Evolutionary conservation across 352 stramenopile genomes (phyloP), one percentile per base, ranked within the genome.

Genomic region (Phytopythium delawarense): DNA sequence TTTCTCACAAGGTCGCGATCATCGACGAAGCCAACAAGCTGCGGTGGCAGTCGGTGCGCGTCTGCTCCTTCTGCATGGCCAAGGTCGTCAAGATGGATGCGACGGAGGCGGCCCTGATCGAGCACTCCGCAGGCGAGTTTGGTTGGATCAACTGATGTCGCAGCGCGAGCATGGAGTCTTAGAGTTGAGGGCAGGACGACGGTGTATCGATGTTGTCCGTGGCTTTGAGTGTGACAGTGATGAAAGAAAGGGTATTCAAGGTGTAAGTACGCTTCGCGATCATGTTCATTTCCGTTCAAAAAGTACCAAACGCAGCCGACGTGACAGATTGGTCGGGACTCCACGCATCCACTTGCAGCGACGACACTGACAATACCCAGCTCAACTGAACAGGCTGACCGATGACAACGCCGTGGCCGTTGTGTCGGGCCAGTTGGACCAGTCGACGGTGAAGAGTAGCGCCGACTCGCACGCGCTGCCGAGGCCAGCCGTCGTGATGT

Each of bases 371-470:
- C 16, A n/a, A 7, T 13, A 2, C 11, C 11, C 30, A 32, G 7
- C 32, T 34, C 35, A 52, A 4, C n/a, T 51, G 37, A 77, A 72
- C 60, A 77, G 66, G 32, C 64, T 63, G 39, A 73, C 25, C 5
- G 69, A 76, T 7, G 66, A 64, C 2, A 73, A 49, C 7, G 69
- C 69, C 8, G 58, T 73, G 9, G 69, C 69, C 32, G 64, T 57
- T 7, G 69, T 71, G 21, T 64, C 52, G 0, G 65, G 60, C 60
- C 51, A 65, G 35, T 62, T 65, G 16, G 65, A 53, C 66, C 66
- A 74, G 54, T 76, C 69, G 13, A 76, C 69, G n/a, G 28, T 62
- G 48, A 74, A 74, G 37, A 76, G 69, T 4, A 76, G 53, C 21
- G 70, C 70, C 23, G 63, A 71, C 16, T 61, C 63, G 25, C 69